These are phyloP conservation scores for Penicillium vulpinum DNA, from an alignment of 2,329 filamentous ascomycete genomes.

Conservation along the genomic window DNA sequence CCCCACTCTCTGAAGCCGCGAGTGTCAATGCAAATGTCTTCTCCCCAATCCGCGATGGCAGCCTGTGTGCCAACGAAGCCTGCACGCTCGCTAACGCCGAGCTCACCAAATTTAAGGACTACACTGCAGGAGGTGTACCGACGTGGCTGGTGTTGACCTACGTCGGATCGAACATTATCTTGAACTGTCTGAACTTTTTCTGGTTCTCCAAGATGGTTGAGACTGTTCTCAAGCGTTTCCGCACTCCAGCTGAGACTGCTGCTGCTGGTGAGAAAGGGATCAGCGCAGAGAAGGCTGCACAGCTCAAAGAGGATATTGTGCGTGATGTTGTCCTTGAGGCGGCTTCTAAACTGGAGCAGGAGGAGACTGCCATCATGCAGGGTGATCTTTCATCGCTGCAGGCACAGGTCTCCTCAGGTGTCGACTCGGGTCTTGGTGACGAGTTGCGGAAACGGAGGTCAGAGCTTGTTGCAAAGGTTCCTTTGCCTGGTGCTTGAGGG, in stretches of 20 bases:
- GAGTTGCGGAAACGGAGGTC: constrained; percentile 61
- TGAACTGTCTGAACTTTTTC: constrained; percentile 64
- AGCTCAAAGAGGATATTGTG: constrained; percentile 26
- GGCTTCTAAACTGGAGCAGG: constrained; percentile 30
- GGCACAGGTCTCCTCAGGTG: constrained; percentile 25
- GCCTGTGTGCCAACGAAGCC: constrained; percentile 39
- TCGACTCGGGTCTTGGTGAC: constrained; percentile 81
- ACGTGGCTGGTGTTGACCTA: constrained; percentile 62
- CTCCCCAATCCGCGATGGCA: constrained; percentile 31
- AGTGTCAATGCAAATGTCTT: constrained; percentile 39
- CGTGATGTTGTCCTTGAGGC: constrained; percentile 39
- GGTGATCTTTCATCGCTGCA: constrained; percentile 23
- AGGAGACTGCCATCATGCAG: constrained; percentile 31
- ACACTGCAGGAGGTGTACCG: constrained; percentile 48
- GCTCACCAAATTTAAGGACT: constrained; percentile 51
- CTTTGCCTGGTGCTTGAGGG: constrained; percentile 15
- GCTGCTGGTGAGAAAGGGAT: constrained; percentile 23
- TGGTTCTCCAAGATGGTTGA: constrained; percentile 70
- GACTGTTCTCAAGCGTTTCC: constrained; percentile 63
- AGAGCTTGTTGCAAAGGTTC: constrained; percentile 17
- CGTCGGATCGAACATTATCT: constrained; percentile 58
- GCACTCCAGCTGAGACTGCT: constrained; percentile 32
- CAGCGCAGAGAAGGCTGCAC: constrained; percentile 12
- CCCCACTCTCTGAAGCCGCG: constrained; percentile 29
- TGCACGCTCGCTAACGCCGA: constrained; percentile 47